A percentile compares a stretch with the other conserved stretches of the same genome.
These are phyloP conservation scores for Aspergillus conjunctus DNA, from an alignment of 495 filamentous ascomycete species.

Conservation along the genomic window DNA sequence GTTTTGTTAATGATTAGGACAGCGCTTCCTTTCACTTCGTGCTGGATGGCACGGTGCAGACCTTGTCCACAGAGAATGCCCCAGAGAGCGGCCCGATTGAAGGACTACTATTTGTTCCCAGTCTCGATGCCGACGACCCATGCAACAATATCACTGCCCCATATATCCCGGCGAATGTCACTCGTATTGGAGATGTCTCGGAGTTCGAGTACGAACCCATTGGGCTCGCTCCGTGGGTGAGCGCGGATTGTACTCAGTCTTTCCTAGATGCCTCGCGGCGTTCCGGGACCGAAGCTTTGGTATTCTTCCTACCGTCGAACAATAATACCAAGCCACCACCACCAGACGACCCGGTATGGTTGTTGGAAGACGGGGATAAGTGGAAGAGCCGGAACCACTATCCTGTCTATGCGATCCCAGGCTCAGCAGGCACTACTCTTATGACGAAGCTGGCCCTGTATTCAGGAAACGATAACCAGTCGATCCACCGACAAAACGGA, in stretches of 20 bases:
- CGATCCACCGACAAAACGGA: slow-evolving; percentile 51
- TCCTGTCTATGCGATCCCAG: slow-evolving; percentile 84
- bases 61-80: slow-evolving; percentile 64
- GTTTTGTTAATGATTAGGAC: slow-evolving; percentile 41
- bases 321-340: slow-evolving; percentile 64
- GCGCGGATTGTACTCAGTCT: slow-evolving; percentile 62
- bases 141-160: slow-evolving; percentile 61
- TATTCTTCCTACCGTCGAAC: slow-evolving; percentile 70
- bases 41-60: slow-evolving; percentile 63
- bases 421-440: slow-evolving; percentile 61
- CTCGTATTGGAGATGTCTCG: slow-evolving; percentile 68
- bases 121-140: slow-evolving; percentile 52
- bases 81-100: slow-evolving; percentile 57
- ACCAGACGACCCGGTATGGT: slow-evolving; percentile 61
- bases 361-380: slow-evolving; percentile 58
- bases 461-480: slow-evolving; percentile 66
- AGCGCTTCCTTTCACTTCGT: slow-evolving; percentile 66
- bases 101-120: slow-evolving; percentile 83
- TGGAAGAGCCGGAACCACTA: slow-evolving; percentile 68
- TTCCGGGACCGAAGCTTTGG: slow-evolving; percentile 62
- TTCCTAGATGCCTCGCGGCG: slow-evolving; percentile 65
- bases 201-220: slow-evolving; percentile 57
- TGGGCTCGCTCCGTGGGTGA: slow-evolving; percentile 89
- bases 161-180: slow-evolving; percentile 74
- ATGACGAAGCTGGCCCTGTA: slow-evolving; percentile 74